These are phyloP conservation scores for Tylopilus rubrobrunneus DNA, from an alignment of 768 basidiomycete species.

Conservation along the genomic window DNA sequence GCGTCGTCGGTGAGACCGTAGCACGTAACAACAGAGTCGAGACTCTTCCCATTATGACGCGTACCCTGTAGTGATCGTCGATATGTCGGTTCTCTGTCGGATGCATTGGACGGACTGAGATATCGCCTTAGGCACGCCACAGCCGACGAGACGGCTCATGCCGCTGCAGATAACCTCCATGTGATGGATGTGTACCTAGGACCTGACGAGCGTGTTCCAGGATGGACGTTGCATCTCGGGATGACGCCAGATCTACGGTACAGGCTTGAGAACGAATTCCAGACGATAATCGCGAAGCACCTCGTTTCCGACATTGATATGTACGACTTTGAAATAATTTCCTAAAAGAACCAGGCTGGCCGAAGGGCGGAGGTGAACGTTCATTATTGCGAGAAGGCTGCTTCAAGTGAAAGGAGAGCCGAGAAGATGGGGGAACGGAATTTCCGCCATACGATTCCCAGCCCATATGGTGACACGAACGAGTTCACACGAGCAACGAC, in stretches of 20 bases:
- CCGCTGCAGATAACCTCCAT: slow-evolving; percentile 10
- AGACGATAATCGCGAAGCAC: slow-evolving; percentile 18
- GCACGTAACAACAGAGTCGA: slow-evolving; percentile 9
- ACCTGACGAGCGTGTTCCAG: slow-evolving; percentile 4
- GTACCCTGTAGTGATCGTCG: not conserved
- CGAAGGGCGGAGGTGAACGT: slow-evolving; percentile 10
- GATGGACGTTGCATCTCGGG: slow-evolving; percentile 9
- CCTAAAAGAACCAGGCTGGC: slow-evolving; percentile 11
- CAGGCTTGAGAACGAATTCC: slow-evolving; percentile 14
- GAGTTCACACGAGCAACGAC: slow-evolving; percentile 16
- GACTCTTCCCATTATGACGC: not conserved
- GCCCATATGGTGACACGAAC: not conserved
- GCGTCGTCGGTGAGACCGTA: not conserved
- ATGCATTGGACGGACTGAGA: slow-evolving; percentile 3
- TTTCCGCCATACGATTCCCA: slow-evolving; percentile 17
- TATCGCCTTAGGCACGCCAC: slow-evolving; percentile 8
- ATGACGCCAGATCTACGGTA: slow-evolving; percentile 17
- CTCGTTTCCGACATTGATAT: slow-evolving; percentile 8
- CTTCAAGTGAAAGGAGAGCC: not conserved
- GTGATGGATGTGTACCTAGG: slow-evolving; percentile 8
- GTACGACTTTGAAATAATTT: not conserved
- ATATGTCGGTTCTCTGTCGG: not conserved
- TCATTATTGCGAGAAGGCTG: slow-evolving; percentile 4
- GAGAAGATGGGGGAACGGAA: slow-evolving; percentile 9
- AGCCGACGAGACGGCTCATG: slow-evolving; percentile 1